phyloP scores from a whole-genome alignment of 2,329 filamentous ascomycete genomes.

The Fusarium chaquense region DNA sequence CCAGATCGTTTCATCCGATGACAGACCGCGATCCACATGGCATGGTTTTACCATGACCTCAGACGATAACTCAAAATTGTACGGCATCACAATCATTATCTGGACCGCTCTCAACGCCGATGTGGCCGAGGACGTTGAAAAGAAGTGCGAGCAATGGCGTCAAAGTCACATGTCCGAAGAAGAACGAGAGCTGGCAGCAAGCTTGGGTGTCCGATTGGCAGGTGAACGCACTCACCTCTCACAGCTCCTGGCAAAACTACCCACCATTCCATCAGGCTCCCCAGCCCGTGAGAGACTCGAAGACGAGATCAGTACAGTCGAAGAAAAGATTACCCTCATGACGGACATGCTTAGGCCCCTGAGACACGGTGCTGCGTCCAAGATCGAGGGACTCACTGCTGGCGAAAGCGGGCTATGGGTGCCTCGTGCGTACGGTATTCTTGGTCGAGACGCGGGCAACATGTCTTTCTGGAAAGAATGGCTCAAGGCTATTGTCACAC shows the following conservation, averaged over 20 bases:
- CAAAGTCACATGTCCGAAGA: constrained; percentile 89
- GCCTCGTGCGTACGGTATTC: constrained; percentile 90
- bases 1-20: constrained; percentile 94
- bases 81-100: constrained; percentile 90
- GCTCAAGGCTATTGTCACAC: constrained; percentile 92
- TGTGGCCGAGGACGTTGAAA: constrained; percentile 85
- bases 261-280: constrained; percentile 83
- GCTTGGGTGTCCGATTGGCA: constrained; percentile 88
- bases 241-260: constrained; percentile 84
- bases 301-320: constrained; percentile 93
- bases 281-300: constrained; percentile 85
- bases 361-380: constrained; percentile 92
- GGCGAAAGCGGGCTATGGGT: constrained; percentile 97
- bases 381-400: constrained; percentile 95
- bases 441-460: constrained; percentile 85
- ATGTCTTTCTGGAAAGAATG: constrained; percentile 99
- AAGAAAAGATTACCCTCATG: constrained; percentile 98
- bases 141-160: constrained; percentile 85
- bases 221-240: constrained; percentile 91
- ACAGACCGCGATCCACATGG: constrained; percentile 95
- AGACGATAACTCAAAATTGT: constrained; percentile 89
- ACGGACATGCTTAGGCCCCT: constrained; percentile 93
- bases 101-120: constrained; percentile 89
- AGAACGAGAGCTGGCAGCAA: constrained; percentile 91
- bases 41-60: constrained; percentile 99